These are phyloP conservation scores for Sclerotinia subarctica DNA, from an alignment of 2,329 filamentous ascomycete genomes.

Conservation along the genomic window DNA sequence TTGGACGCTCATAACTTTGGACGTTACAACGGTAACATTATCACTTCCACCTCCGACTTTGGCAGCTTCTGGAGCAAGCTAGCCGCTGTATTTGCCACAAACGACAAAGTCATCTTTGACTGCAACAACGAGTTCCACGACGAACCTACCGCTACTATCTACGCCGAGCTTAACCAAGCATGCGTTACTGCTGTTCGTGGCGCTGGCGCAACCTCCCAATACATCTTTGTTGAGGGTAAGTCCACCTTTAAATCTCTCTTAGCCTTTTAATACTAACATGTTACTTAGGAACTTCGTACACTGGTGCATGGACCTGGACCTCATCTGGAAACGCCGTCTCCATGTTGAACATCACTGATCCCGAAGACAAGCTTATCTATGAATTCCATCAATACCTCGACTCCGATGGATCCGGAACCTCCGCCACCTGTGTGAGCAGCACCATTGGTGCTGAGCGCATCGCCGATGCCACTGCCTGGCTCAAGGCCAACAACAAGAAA, in stretches of 20 bases:
- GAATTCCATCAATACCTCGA: slow-evolving; percentile 64
- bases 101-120: slow-evolving; percentile 43
- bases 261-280: background rate
- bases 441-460: slow-evolving; percentile 55
- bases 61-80: slow-evolving; percentile 43
- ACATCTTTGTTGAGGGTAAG: slow-evolving; percentile 56
- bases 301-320: slow-evolving; percentile 41
- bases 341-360: slow-evolving; percentile 49
- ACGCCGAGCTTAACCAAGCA: slow-evolving; percentile 43
- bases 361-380: slow-evolving; percentile 53
- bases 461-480: slow-evolving; percentile 50
- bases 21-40: slow-evolving; percentile 46
- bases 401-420: slow-evolving; percentile 52
- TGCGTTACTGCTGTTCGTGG: slow-evolving; percentile 45
- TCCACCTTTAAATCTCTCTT: background rate
- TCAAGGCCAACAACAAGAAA: slow-evolving; percentile 50
- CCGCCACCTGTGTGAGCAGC: slow-evolving; percentile 46
- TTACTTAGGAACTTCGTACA: slow-evolving; percentile 38
- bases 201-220: slow-evolving; percentile 48
- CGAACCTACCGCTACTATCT: slow-evolving; percentile 16
- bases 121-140: slow-evolving; percentile 48
- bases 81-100: slow-evolving; percentile 40
- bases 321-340: slow-evolving; percentile 43
- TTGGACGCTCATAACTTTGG: slow-evolving; percentile 51
- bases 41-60: slow-evolving; percentile 41